Percentiles rank a stretch among this genome's conserved stretches.
These are phyloP conservation scores for Torulaspora maleeae DNA, from an alignment of 805 yeast species.

Conservation along the genomic window DNA sequence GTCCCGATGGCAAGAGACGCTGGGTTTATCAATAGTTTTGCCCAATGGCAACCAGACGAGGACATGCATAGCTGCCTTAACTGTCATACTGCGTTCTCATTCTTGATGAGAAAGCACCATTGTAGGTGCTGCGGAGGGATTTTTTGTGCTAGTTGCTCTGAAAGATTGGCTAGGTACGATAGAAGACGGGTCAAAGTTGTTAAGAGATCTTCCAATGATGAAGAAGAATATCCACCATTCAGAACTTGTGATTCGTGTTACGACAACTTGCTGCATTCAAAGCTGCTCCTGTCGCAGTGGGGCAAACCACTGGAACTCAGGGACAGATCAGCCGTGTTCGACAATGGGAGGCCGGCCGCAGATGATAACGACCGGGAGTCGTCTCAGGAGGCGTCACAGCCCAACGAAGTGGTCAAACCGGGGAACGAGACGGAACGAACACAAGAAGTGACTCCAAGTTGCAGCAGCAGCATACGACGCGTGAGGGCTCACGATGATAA, in stretches of 20 bases:
- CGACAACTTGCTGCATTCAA: slow-evolving; percentile 40
- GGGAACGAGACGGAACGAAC: slow-evolving; percentile 9
- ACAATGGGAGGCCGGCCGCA: background rate
- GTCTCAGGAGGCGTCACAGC: slow-evolving; percentile 13
- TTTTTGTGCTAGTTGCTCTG: slow-evolving; percentile 44
- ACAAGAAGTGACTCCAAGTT: slow-evolving; percentile 10
- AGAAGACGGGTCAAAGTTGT: slow-evolving; percentile 26
- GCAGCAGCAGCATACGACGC: slow-evolving; percentile 11
- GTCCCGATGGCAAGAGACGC: slow-evolving; percentile 10
- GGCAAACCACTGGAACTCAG: slow-evolving; percentile 17
- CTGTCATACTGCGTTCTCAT: slow-evolving; percentile 44
- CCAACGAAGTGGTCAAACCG: slow-evolving; percentile 36
- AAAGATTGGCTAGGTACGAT: slow-evolving; percentile 29
- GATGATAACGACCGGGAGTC: background rate
- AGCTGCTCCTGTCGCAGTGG: slow-evolving; percentile 20
- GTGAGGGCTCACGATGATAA: slow-evolving; percentile 17
- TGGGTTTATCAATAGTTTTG: slow-evolving; percentile 22
- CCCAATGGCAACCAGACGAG: slow-evolving; percentile 34
- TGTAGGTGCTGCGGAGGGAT: slow-evolving; percentile 67
- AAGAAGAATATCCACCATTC: slow-evolving; percentile 45
- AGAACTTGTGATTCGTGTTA: slow-evolving; percentile 57
- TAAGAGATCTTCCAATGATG: slow-evolving; percentile 16
- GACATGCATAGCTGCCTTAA: slow-evolving; percentile 39
- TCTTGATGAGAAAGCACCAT: slow-evolving; percentile 60
- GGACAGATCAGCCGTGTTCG: slow-evolving; percentile 5